Evolutionary conservation across 2,329 filamentous ascomycete genomes (phyloP).

Genomic region (Ascochyta lentis): DNA sequence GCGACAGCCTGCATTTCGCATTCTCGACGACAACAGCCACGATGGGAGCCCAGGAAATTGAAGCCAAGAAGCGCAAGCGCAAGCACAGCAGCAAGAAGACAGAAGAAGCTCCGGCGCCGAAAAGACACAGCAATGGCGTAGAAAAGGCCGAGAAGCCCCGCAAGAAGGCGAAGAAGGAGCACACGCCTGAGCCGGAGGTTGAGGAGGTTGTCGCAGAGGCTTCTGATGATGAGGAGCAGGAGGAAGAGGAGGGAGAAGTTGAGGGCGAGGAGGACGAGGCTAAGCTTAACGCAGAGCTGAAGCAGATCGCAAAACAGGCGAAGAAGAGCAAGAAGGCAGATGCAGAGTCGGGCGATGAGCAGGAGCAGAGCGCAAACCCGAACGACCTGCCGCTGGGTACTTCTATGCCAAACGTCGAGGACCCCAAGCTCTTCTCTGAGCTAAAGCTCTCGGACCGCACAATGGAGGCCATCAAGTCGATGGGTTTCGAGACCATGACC

Average conservation of each 20-base stretch:
- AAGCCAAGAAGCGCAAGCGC: slow-evolving; percentile 57
- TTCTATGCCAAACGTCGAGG: slow-evolving; percentile 66
- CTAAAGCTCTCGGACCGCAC: slow-evolving; percentile 88
- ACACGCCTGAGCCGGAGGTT: slow-evolving; percentile 40
- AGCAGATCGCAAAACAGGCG: slow-evolving; percentile 39
- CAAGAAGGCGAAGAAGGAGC: slow-evolving; percentile 52
- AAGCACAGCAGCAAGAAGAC: slow-evolving; percentile 52
- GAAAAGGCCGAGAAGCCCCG: slow-evolving; percentile 44
- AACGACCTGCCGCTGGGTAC: slow-evolving; percentile 62
- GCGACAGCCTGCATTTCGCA: slow-evolving; percentile 13
- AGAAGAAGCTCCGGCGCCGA: slow-evolving; percentile 33
- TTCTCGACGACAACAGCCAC: slow-evolving; percentile 21
- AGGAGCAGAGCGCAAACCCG: slow-evolving; percentile 37
- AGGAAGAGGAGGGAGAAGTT: slow-evolving; percentile 38
- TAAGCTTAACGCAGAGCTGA: slow-evolving; percentile 44
- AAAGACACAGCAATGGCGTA: slow-evolving; percentile 45
- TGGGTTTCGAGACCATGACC: slow-evolving; percentile 96
- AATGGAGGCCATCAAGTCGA: slow-evolving; percentile 83
- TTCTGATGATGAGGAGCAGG: slow-evolving; percentile 40
- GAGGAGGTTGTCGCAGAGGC: slow-evolving; percentile 26
- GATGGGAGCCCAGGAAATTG: slow-evolving; percentile 49
- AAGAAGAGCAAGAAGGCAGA: slow-evolving; percentile 36
- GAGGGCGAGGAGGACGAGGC: slow-evolving; percentile 43
- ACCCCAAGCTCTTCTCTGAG: slow-evolving; percentile 77
- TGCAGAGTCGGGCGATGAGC: slow-evolving; percentile 37